These are phyloP conservation scores for Talaromyces wortmannii DNA, from an alignment of 495 filamentous ascomycete genomes.

Conservation along the genomic window DNA sequence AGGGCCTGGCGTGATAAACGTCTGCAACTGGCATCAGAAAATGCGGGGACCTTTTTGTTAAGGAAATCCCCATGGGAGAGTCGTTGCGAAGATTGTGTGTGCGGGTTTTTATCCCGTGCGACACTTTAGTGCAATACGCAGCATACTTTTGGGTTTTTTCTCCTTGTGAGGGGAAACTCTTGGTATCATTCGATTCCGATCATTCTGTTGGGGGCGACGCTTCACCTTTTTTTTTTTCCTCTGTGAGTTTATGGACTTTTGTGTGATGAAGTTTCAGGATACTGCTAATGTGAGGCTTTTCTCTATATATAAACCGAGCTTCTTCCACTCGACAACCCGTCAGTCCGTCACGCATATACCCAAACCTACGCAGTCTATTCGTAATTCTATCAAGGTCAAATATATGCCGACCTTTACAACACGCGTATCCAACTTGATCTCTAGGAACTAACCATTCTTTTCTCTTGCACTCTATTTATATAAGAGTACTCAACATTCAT, in stretches of 20 bases:
- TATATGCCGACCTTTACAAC: too few relatives aligned
- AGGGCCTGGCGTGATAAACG: constrained; percentile 90
- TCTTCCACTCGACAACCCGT: too few relatives aligned
- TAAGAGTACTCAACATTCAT: background rate
- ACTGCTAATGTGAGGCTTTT: background rate
- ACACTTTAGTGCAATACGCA: constrained; percentile 99
- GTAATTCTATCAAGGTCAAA: background rate
- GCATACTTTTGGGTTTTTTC: constrained; percentile 55
- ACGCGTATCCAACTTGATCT: too few relatives aligned
- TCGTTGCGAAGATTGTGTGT: constrained; percentile 90
- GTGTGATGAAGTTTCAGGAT: background rate
- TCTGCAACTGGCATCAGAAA: constrained; percentile 99
- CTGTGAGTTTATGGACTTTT: constrained; percentile 47
- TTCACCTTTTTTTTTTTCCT: constrained; percentile 52
- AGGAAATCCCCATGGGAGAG: constrained; percentile 67
- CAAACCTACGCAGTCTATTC: too few relatives aligned
- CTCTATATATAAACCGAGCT: background rate
- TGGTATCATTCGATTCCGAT: constrained; percentile 99
- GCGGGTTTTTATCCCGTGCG: constrained; percentile 25
- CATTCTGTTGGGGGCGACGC: constrained; percentile 82
- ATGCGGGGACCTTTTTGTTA: constrained; percentile 52
- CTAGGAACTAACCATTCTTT: background rate
- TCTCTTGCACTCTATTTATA: background rate
- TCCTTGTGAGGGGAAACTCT: constrained; percentile 3
- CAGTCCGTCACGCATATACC: too few relatives aligned